These are phyloP conservation scores for Anisogramma anomala DNA, from an alignment of 2,329 filamentous ascomycete species.

Conservation along the genomic window DNA sequence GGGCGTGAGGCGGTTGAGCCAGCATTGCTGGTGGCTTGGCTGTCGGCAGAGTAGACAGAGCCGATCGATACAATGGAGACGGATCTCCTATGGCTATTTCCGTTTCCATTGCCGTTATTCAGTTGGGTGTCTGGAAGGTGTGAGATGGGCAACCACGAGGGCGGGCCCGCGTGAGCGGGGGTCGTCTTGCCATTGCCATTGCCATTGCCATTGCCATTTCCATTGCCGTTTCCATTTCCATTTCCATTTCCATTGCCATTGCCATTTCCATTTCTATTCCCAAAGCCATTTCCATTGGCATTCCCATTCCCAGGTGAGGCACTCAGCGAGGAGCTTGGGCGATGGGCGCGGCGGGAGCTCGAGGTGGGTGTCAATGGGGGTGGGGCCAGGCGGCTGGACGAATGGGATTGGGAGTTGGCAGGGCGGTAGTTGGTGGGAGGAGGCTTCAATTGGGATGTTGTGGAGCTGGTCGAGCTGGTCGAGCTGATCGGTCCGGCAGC, in stretches of 20 bases:
- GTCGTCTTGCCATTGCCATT: constrained; percentile 26
- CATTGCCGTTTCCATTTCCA: too few relatives aligned
- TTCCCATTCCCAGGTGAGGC: too few relatives aligned
- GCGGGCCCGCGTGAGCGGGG: constrained; percentile 34
- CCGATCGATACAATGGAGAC: constrained; percentile 75
- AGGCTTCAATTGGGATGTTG: constrained; percentile 11
- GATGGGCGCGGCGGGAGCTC: constrained; percentile 43
- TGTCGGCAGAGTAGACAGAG: constrained; percentile 36
- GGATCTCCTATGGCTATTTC: constrained; percentile 61
- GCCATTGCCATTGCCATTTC: too few relatives aligned
- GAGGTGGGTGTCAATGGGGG: constrained; percentile 24
- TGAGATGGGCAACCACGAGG: constrained; percentile 30
- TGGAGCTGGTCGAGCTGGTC: too few relatives aligned
- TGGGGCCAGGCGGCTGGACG: constrained; percentile 30
- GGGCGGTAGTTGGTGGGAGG: constrained; percentile 21
- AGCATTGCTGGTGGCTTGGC: constrained; percentile 33
- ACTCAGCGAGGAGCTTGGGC: constrained; percentile 55
- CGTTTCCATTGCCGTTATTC: constrained; percentile 19
- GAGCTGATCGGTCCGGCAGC: constrained; percentile 25
- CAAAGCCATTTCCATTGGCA: too few relatives aligned
- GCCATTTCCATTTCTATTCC: too few relatives aligned
- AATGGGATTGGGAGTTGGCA: constrained; percentile 20
- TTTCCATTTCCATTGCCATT: too few relatives aligned
- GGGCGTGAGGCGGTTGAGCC: constrained; percentile 32
- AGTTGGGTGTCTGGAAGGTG: constrained; percentile 11